Base-by-base conservation (phyloP, 2,329 filamentous ascomycete genomes). In the Penicillium sp. region DNA sequence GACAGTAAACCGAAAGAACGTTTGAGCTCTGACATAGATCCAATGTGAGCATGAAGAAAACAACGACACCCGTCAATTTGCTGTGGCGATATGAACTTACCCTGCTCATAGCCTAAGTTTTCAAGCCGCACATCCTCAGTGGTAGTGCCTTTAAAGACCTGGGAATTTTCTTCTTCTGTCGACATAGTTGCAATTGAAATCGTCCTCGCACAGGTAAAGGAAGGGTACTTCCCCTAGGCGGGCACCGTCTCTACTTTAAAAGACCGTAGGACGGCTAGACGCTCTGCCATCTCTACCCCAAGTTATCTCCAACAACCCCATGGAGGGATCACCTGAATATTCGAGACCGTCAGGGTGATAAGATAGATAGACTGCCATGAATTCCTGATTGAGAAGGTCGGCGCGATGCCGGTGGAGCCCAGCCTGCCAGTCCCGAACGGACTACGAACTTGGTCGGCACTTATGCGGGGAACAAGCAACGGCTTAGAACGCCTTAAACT, bases 1-100 rank as follows among this genome's bases (percentile, higher is more conserved):
- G 83, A 83, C 31, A 86, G 63, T 5, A 85, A 70, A 10, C 81
- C 77, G 64, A 86, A 86, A 8, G 78, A 82, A 8, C 84, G 81
- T 68, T 84, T 84, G 63, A 86, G 78, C 70, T 86, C 83, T 83
- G 59, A 25, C 5, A 4, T 14, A 17, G 52, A 5, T 14, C 31
- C 25, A 37, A 22, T 31, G 28, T 55, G 8, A 55, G 52, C 41
- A 25, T 22, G 4, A 25, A 17, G 7, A 17, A 20, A 28, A 25
- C 17, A 4, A 22, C 17, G 2, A 22, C 22, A 22, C 22, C 22
- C 22, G 22, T 22, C 22, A 43, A 43, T 20, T 28, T 28, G 7
- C 10, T 20, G 31, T 8, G 31, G 7, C 31, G 5, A n/a, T 17
- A 12, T 17, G 3, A n/a, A 7, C 67, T 59, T 61, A 75, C 74